Evolutionary conservation across 2,329 filamentous ascomycete genomes (phyloP).

Genomic region (Aspergillus phoenicis): DNA sequence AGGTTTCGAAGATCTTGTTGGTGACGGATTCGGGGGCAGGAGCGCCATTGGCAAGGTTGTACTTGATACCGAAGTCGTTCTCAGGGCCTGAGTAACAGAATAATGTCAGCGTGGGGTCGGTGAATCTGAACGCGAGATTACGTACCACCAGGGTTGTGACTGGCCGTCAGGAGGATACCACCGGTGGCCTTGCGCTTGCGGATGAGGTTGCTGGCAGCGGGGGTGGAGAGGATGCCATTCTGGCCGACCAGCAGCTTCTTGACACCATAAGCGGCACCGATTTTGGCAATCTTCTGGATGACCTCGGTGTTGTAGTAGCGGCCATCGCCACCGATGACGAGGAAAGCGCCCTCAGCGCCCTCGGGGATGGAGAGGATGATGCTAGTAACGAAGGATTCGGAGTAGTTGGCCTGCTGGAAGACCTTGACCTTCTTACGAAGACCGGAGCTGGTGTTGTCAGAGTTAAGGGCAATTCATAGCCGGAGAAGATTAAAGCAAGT

Average conservation of each 20-base stretch:
- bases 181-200: constrained; percentile 92
- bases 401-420: constrained; percentile 94
- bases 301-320: constrained; percentile 97
- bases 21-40: constrained; percentile 95
- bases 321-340: constrained; percentile 97
- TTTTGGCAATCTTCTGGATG: constrained; percentile 95
- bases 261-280: constrained; percentile 93
- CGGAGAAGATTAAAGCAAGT: constrained; percentile 15
- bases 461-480: constrained; percentile 2
- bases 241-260: constrained; percentile 98
- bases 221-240: constrained; percentile 93
- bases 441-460: constrained; percentile 84
- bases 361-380: constrained; percentile 97
- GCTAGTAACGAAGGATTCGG: constrained; percentile 90
- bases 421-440: constrained; percentile 98
- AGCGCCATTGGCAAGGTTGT: constrained; percentile 95
- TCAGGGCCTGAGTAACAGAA: constrained; percentile 66
- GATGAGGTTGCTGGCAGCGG: constrained; percentile 93
- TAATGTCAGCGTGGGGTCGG: not conserved
- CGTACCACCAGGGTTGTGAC: constrained; percentile 96
- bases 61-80: constrained; percentile 99
- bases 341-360: constrained; percentile 80
- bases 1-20: constrained; percentile 94
- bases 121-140: constrained; percentile 16
- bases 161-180: constrained; percentile 93